phyloP scores from a whole-genome alignment of 106 monocot species.

The Dactylorhiza incarnata region DNA sequence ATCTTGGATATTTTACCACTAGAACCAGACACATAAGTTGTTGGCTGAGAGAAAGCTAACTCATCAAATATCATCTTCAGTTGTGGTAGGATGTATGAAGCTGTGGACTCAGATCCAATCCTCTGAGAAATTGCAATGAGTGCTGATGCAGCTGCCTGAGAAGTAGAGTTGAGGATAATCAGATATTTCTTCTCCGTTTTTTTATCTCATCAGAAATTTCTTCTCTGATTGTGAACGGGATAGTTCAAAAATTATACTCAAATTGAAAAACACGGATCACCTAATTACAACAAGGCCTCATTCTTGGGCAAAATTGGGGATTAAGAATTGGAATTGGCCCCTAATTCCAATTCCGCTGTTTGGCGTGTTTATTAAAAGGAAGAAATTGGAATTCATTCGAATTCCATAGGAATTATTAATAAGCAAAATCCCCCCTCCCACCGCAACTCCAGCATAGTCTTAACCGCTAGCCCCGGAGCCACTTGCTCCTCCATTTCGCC shows the following conservation, averaged over 20 bases:
- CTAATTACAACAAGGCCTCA: too few relatives aligned
- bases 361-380: too few relatives aligned
- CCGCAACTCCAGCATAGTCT: too few relatives aligned
- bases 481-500: too few relatives aligned
- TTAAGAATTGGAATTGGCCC: too few relatives aligned
- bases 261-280: neutral
- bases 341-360: too few relatives aligned
- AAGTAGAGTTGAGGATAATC: constrained; percentile 4
- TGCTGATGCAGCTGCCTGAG: constrained; percentile 60
- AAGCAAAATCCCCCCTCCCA: too few relatives aligned
- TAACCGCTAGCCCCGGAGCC: too few relatives aligned
- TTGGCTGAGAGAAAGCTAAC: constrained; percentile 59
- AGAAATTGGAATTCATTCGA: too few relatives aligned
- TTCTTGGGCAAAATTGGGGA: too few relatives aligned
- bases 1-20: constrained; percentile 23
- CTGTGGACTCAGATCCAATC: constrained; percentile 72
- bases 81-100: constrained; percentile 67
- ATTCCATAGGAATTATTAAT: too few relatives aligned
- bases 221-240: neutral
- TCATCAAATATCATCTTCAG: constrained; percentile 79
- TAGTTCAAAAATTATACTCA: neutral
- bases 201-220: neutral
- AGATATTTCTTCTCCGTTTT: neutral
- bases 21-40: constrained; percentile 20
- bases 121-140: constrained; percentile 61